These are phyloP conservation scores for Mycena floridula DNA, from an alignment of 768 basidiomycete species.

Conservation along the genomic window DNA sequence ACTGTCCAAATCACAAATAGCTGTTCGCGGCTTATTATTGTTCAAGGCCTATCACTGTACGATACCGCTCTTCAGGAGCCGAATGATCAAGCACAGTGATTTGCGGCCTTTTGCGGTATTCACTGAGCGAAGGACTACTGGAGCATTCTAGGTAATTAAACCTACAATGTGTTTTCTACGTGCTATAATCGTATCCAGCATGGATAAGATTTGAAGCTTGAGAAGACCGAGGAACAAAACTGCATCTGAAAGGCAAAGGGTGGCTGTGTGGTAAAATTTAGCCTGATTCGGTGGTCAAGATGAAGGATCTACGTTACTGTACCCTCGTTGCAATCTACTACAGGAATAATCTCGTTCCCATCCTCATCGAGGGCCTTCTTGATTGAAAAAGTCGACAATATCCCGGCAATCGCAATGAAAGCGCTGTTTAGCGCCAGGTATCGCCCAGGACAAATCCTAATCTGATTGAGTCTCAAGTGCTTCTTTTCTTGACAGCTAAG, in stretches of 20 bases:
- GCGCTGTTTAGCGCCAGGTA: constrained; percentile 23
- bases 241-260: not conserved
- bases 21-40: too few species aligned
- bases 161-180: too few species aligned
- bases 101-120: too few species aligned
- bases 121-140: too few species aligned
- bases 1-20: too few species aligned
- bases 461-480: not conserved
- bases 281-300: too few species aligned
- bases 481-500: constrained; percentile 8
- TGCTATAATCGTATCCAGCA: not conserved
- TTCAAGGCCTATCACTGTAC: too few species aligned
- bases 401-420: constrained; percentile 24
- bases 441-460: constrained; percentile 30
- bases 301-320: constrained; percentile 14
- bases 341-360: constrained; percentile 20
- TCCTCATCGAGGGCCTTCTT: constrained; percentile 23
- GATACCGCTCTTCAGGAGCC: too few species aligned
- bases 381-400: constrained; percentile 23
- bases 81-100: too few species aligned
- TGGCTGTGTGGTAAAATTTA: not conserved
- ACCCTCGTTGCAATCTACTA: constrained; percentile 19
- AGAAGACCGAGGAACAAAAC: not conserved
- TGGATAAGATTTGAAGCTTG: not conserved
- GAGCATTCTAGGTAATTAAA: too few species aligned